phyloP scores from a whole-genome alignment of 2,329 filamentous ascomycete genomes.

The Sarocladium kiliense region DNA sequence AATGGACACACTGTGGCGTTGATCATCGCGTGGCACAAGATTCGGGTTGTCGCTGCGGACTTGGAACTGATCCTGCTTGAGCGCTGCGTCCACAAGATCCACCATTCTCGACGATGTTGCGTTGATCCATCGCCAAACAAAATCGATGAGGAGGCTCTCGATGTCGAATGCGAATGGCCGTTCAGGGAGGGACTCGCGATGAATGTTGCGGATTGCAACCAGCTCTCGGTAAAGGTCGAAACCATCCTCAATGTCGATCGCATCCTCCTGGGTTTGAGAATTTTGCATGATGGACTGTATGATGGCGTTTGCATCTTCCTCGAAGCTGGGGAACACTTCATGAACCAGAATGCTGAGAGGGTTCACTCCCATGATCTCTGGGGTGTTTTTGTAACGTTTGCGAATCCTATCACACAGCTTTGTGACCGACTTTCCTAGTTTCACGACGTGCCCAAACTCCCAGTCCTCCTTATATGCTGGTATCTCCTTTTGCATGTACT shows the following conservation, averaged over 20 bases:
- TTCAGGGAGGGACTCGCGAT: conserved; percentile 61
- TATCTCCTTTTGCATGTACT: conserved; percentile 73
- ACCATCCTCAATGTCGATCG: conserved; percentile 84
- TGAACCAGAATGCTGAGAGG: conserved; percentile 67
- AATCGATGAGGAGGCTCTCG: conserved; percentile 79
- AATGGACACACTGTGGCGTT: conserved; percentile 87
- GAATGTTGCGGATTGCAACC: conserved; percentile 76
- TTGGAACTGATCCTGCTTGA: conserved; percentile 84
- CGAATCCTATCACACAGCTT: conserved; percentile 83
- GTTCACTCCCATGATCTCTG: conserved; percentile 74
- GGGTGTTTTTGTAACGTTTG: conserved; percentile 85
- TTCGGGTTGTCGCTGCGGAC: conserved; percentile 62
- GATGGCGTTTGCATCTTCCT: conserved; percentile 81
- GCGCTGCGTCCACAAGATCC: conserved; percentile 81
- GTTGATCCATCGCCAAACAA: conserved; percentile 93
- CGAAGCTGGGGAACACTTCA: conserved; percentile 83
- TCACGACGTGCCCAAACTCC: conserved; percentile 87
- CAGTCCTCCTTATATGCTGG: conserved; percentile 76
- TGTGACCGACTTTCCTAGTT: conserved; percentile 79
- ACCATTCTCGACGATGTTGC: conserved; percentile 74
- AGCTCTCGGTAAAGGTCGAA: conserved; percentile 91
- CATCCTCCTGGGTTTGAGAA: conserved; percentile 62
- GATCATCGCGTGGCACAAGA: conserved; percentile 65
- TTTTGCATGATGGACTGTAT: conserved; percentile 74
- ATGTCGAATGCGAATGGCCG: conserved; percentile 81